These are phyloP conservation scores for Saturnispora quitensis DNA, from an alignment of 805 yeast species.

Conservation along the genomic window DNA sequence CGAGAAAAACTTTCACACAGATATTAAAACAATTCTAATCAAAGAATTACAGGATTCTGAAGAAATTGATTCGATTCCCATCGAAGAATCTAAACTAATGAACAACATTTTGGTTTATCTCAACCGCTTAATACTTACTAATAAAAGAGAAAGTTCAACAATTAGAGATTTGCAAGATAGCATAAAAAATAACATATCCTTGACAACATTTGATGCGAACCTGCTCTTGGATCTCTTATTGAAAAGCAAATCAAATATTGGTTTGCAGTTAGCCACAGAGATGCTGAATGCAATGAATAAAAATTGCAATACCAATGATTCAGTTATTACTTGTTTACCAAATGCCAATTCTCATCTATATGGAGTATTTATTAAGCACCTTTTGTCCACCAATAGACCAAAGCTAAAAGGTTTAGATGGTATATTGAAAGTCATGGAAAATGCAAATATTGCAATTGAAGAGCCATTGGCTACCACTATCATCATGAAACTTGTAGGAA, in stretches of 20 bases:
- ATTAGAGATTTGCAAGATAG: slow-evolving; percentile 11
- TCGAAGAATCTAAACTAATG: slow-evolving; percentile 18
- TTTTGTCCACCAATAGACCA: slow-evolving; percentile 23
- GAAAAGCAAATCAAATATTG: slow-evolving; percentile 15
- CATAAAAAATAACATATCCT: slow-evolving; percentile 16
- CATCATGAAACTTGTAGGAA: slow-evolving; percentile 25
- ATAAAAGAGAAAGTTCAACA: slow-evolving; percentile 7
- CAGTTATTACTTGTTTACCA: slow-evolving; percentile 23
- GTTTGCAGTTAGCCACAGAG: slow-evolving; percentile 23
- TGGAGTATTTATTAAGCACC: slow-evolving; percentile 30
- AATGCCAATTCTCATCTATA: slow-evolving; percentile 35
- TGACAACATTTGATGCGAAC: slow-evolving; percentile 22
- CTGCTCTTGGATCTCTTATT: slow-evolving; percentile 18
- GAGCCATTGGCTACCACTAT: slow-evolving; percentile 32
- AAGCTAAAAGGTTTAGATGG: slow-evolving; percentile 22
- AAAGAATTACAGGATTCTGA: slow-evolving; percentile 3
- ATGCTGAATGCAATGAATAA: slow-evolving; percentile 25
- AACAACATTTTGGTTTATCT: slow-evolving; percentile 14
- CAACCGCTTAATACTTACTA: slow-evolving; percentile 7
- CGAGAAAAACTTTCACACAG: slow-evolving; percentile 8
- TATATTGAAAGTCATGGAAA: slow-evolving; percentile 26
- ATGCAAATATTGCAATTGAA: slow-evolving; percentile 24
- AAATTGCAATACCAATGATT: slow-evolving; percentile 6
- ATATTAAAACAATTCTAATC: slow-evolving; percentile 13
- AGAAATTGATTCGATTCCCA: slow-evolving; percentile 10